These are phyloP conservation scores for Fraxinus americana DNA, from an alignment of 257 asterid genomes.

Conservation along the genomic window DNA sequence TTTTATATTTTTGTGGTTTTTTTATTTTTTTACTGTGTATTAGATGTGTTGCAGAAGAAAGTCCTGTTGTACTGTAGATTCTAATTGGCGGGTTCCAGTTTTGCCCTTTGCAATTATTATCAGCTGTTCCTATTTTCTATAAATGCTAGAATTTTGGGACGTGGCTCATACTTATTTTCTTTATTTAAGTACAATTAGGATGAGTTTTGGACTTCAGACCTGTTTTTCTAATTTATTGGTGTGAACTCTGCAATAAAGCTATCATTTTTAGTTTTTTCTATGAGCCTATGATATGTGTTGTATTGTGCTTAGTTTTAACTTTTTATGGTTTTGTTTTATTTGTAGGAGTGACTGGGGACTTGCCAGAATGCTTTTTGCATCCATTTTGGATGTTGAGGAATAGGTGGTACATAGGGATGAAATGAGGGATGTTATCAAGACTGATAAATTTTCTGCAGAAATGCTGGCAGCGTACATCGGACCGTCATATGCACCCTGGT, in stretches of 20 bases:
- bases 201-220: neutral
- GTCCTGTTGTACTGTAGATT: constrained; percentile 17
- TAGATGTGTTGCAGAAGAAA: constrained; percentile 21
- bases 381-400: constrained; percentile 57
- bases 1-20: constrained; percentile 13
- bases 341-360: constrained; percentile 25
- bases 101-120: constrained; percentile 16
- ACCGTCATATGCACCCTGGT: constrained; percentile 32
- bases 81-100: constrained; percentile 29
- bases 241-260: constrained; percentile 21
- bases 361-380: constrained; percentile 31
- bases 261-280: constrained; percentile 9
- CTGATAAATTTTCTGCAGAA: constrained; percentile 50
- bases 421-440: constrained; percentile 66
- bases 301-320: neutral
- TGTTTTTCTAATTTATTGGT: neutral
- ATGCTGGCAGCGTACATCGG: constrained; percentile 49
- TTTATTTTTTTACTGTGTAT: constrained; percentile 18
- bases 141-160: constrained; percentile 13
- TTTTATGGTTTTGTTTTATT: constrained; percentile 5
- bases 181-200: neutral
- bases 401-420: constrained; percentile 46
- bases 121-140: constrained; percentile 4
- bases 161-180: constrained; percentile 11
- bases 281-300: constrained; percentile 6